These are phyloP conservation scores for Theobroma cacao DNA, from an alignment of 345 rosid genomes.

Conservation along the genomic window DNA sequence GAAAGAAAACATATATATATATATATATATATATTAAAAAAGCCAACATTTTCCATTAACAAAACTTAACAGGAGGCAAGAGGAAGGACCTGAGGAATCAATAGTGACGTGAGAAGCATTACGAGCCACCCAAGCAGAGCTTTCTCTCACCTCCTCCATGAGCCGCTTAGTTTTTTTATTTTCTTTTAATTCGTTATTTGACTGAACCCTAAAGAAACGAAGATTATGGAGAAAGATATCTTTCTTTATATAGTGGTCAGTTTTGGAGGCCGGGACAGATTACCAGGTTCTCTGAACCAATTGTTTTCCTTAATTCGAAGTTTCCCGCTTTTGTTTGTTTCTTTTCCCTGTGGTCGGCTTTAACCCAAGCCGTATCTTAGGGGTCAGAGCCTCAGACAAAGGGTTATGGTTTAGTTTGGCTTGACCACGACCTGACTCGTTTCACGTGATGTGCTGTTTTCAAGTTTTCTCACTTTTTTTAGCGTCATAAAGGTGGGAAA, in stretches of 20 bases:
- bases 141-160: constrained; percentile 67
- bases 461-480: background rate
- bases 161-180: background rate
- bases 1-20: background rate
- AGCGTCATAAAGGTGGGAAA: background rate
- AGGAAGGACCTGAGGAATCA: constrained; percentile 49
- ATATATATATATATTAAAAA: no score
- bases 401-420: background rate
- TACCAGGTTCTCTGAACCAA: background rate
- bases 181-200: background rate
- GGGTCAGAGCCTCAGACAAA: background rate
- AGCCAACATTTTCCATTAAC: background rate
- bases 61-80: background rate
- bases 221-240: background rate
- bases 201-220: background rate
- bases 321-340: constrained; percentile 11
- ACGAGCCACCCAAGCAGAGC: constrained; percentile 62
- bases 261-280: background rate
- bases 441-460: background rate
- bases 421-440: background rate
- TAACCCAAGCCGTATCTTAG: background rate
- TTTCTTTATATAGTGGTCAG: background rate
- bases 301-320: background rate
- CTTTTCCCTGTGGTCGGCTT: background rate
- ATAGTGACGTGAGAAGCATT: constrained; percentile 56